Evolutionary conservation across 2,329 filamentous ascomycete species (phyloP), one percentile per base, ranked within the genome.

Genomic region (Cytospora piceae): DNA sequence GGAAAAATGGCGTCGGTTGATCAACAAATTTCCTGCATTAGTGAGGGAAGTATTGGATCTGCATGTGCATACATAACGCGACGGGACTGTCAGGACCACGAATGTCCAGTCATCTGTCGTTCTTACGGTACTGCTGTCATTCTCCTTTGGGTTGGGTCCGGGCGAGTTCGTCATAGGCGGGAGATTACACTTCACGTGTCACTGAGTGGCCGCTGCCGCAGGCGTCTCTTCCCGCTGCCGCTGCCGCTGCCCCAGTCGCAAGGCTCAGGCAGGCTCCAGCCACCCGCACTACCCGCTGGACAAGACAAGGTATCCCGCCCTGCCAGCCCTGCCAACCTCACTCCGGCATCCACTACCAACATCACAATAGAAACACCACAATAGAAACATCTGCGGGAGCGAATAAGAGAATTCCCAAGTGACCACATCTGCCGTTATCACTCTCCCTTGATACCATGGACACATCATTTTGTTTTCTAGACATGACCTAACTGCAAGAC

Each of bases 131-230:
- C 11, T 12, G 2, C 12, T 15, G 34, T 37, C 57, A 56, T 42
- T 34, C 58, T 57, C 31, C 39, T 61, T 65, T 61, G 56, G 58
- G 58, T 14, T 61, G 46, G 63, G 63, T 32, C 27, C 46, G 12
- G 42, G 8, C 6, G 57, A 32, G 24, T 56, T 62, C 58, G 63
- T 58, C 63, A 65, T 65, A 55, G 58, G 58, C 51, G 57, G 63
- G 63, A 65, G 39, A 65, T 65, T 65, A 51, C 63, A 53, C 55
- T 65, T 63, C 61, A 63, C 61, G 61, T 63, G 61, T 63, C 53
- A 61, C 32, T 52, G 34, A 11, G 31, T 29, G 58, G 17, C 24
- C 11, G 34, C 34, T 37, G 34, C 7, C 11, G 34, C 34, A 24
- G 37, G 31, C 20, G n/a, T 49, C 24, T 32, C 22, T 55, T 49